Evolutionary conservation across 495 filamentous ascomycete genomes (phyloP).

Genomic region (Lichenothelia convexa): DNA sequence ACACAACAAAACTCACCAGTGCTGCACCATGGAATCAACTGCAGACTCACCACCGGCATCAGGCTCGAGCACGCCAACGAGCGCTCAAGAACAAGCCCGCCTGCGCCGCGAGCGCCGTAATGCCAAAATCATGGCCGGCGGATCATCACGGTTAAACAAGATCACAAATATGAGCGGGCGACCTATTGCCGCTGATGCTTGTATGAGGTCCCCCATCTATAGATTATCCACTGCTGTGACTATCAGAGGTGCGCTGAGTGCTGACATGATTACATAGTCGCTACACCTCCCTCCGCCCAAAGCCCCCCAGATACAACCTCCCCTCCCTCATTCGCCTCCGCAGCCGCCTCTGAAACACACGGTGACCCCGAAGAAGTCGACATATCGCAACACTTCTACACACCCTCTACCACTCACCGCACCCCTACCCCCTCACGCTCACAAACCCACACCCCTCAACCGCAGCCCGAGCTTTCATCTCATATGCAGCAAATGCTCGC

Average conservation of each 20-base stretch:
- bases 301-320: constrained; percentile 4
- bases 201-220: too few relatives aligned
- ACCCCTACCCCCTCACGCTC: constrained; percentile 4
- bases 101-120: constrained; percentile 78
- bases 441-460: constrained; percentile 6
- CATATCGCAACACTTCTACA: constrained; percentile 45
- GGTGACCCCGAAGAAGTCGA: constrained; percentile 58
- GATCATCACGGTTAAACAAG: constrained; percentile 57
- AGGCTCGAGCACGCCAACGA: too few relatives aligned
- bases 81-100: constrained; percentile 50
- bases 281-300: constrained; percentile 2
- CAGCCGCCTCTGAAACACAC: too few relatives aligned
- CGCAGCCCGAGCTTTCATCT: constrained; percentile 3
- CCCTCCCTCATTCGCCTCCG: constrained; percentile 7
- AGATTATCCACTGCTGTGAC: too few relatives aligned
- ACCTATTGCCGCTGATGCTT: constrained; percentile 1
- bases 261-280: background rate
- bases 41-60: constrained; percentile 11
- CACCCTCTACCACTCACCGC: constrained; percentile 15
- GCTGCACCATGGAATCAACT: background rate
- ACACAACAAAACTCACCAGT: too few relatives aligned
- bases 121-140: constrained; percentile 74
- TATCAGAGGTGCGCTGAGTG: too few relatives aligned
- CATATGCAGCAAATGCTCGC: constrained; percentile 6
- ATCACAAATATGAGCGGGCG: constrained; percentile 68